These are phyloP conservation scores for Talaromyces ruber DNA, from an alignment of 495 filamentous ascomycete species.

Conservation along the genomic window DNA sequence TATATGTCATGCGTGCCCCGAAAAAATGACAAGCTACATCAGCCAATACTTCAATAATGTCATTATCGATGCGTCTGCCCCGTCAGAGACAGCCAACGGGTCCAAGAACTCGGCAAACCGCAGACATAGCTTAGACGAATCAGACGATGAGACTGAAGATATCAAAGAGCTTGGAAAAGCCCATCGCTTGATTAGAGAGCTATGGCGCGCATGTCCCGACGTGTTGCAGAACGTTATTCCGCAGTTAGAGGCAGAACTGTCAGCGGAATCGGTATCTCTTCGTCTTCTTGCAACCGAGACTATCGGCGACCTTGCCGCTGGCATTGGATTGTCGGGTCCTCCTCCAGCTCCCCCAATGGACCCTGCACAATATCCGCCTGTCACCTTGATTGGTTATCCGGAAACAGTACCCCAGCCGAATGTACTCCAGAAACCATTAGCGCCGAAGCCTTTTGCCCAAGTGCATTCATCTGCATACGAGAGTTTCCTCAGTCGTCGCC, in stretches of 20 bases:
- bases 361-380: slow-evolving; percentile 70
- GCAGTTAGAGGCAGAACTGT: slow-evolving; percentile 86
- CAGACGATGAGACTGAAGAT: slow-evolving; percentile 78
- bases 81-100: slow-evolving; percentile 22
- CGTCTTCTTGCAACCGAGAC: slow-evolving; percentile 86
- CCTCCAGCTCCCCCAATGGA: slow-evolving; percentile 66
- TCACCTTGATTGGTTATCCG: slow-evolving; percentile 52
- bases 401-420: slow-evolving; percentile 45
- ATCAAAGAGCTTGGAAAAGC: slow-evolving; percentile 82
- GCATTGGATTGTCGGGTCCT: slow-evolving; percentile 82
- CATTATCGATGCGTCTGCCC: slow-evolving; percentile 74
- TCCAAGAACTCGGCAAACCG: slow-evolving; percentile 33
- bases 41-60: slow-evolving; percentile 97
- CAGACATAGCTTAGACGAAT: slow-evolving; percentile 52
- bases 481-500: slow-evolving; percentile 69
- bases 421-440: slow-evolving; percentile 67
- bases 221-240: slow-evolving; percentile 91
- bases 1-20: slow-evolving; percentile 81
- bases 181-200: slow-evolving; percentile 78
- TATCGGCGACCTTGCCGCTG: slow-evolving; percentile 85
- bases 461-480: slow-evolving; percentile 69
- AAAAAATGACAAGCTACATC: slow-evolving; percentile 88
- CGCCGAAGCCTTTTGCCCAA: slow-evolving; percentile 75
- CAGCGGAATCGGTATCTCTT: slow-evolving; percentile 78
- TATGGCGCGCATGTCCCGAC: slow-evolving; percentile 86